Conservation (phyloP, 495 filamentous ascomycete genomes). For the Corynascus novoguineensis region DNA sequence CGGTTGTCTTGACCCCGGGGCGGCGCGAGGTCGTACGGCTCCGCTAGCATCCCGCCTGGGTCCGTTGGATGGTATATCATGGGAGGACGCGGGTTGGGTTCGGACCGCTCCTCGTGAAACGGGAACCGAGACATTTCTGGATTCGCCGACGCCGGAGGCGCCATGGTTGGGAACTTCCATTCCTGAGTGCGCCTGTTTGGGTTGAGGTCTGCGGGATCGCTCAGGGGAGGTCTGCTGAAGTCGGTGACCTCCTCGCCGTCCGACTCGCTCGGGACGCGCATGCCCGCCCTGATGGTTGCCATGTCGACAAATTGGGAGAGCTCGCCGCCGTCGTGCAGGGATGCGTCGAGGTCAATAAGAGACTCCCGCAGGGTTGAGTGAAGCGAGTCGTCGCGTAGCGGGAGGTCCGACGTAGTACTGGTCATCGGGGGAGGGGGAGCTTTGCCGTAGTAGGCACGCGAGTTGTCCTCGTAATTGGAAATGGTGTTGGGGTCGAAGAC, state of each 20-base stretch:
- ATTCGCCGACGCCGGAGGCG: constrained; percentile 44
- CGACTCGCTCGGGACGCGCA: constrained; percentile 40
- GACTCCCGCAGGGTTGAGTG: constrained; percentile 48
- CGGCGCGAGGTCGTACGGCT: constrained; percentile 35
- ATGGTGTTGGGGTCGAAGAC: constrained; percentile 55
- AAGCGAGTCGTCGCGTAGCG: constrained; percentile 47
- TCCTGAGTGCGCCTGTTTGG: constrained; percentile 51
- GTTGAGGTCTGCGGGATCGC: constrained; percentile 46
- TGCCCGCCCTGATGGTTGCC: constrained; percentile 52
- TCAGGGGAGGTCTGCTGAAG: constrained; percentile 44
- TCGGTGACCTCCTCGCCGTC: constrained; percentile 33
- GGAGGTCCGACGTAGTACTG: constrained; percentile 49
- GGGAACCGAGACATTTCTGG: constrained; percentile 48
- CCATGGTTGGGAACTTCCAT: constrained; percentile 57
- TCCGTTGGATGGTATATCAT: constrained; percentile 49
- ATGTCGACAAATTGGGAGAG: constrained; percentile 53
- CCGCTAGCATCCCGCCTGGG: constrained; percentile 40
- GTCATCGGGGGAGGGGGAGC: constrained; percentile 27
- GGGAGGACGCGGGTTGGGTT: constrained; percentile 34
- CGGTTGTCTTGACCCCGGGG: constrained; percentile 29
- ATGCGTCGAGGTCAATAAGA: constrained; percentile 54
- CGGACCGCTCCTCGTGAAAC: constrained; percentile 31
- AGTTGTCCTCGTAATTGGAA: constrained; percentile 53
- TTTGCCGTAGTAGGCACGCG: constrained; percentile 45
- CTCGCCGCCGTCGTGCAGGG: constrained; percentile 48